Base-by-base conservation (phyloP, 2,329 filamentous ascomycete species). In the Ascochyta viciae-villosae region DNA sequence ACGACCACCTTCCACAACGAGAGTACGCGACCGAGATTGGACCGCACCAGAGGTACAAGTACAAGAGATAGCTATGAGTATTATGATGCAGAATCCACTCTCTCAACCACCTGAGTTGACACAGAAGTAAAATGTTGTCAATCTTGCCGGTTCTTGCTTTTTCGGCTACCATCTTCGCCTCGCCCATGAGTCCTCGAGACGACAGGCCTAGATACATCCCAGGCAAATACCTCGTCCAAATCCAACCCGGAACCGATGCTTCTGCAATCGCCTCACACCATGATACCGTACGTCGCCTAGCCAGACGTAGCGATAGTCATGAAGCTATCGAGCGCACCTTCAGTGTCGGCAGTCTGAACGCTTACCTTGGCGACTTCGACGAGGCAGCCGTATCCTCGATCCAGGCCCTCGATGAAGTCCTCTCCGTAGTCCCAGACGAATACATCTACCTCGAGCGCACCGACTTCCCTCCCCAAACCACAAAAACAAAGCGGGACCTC, bases 341-440 rank as follows among this genome's bases (percentile, higher is more conserved):
- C 38, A 54, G 49, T 39, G 54, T 65, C 31, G 61, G 61, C n/a
- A 40, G 24, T 10, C 58, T 66, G 60, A 46, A 63, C 22, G 63
- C 70, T 15, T 82, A 82, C 45, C 67, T 76, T 4, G 80, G 78
- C 19, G 73, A 76, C 34, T 80, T 82, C 57, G 79, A 81, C 60
- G 73, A 74, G 10, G 70, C 67, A 33, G 79, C 72, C 29, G 70
- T 78, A 26, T 70, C 67, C 29, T 66, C 72, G 8, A 50, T 57
- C 19, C 22, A 37, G 3, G 34, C 31, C 16, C 44, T 54, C 13
- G 24, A 43, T 7, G 39, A 54, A 12, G 49, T 57, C 15, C 12
- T 57, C 10, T 39, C 37, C 23, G 50, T 57, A 0, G 35, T 46
- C 7, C 54, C 39, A 24, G 54, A 57, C 31, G 40, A 53, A 31